Evolutionary conservation across 2,329 filamentous ascomycete genomes (phyloP).

Genomic region (Ascochyta koolunga): DNA sequence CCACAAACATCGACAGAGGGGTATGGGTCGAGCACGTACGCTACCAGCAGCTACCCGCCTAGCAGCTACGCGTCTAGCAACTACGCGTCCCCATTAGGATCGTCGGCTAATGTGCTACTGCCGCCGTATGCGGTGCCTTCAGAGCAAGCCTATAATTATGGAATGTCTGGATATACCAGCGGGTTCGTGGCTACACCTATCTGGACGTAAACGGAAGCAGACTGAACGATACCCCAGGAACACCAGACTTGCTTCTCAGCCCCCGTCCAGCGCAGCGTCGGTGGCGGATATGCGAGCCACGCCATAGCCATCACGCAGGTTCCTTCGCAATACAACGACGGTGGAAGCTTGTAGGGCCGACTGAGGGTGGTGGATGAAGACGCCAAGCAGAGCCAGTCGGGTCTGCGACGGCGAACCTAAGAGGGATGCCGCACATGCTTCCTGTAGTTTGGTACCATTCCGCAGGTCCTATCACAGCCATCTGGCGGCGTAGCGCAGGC

Average conservation of each 20-base stretch:
- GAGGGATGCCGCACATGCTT: constrained; percentile 5
- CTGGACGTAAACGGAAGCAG: constrained; percentile 49
- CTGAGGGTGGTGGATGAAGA: not conserved
- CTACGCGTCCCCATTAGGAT: constrained; percentile 47
- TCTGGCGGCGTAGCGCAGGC: constrained; percentile 2
- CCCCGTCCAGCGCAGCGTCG: constrained; percentile 27
- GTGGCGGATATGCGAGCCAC: constrained; percentile 25
- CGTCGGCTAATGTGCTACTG: constrained; percentile 40
- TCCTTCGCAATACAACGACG: constrained; percentile 29
- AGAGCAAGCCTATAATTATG: constrained; percentile 50
- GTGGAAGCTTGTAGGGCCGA: constrained; percentile 19
- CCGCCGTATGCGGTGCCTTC: constrained; percentile 45
- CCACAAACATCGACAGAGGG: constrained; percentile 42
- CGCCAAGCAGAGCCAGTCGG: not conserved
- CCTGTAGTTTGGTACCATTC: constrained; percentile 1
- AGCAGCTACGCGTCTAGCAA: constrained; percentile 28
- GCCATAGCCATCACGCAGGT: constrained; percentile 23
- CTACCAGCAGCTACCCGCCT: constrained; percentile 40
- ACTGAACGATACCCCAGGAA: constrained; percentile 53
- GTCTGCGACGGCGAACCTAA: not conserved
- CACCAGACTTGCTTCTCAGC: constrained; percentile 37
- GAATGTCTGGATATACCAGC: constrained; percentile 50
- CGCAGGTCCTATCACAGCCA: constrained; percentile 5
- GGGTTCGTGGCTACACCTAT: constrained; percentile 53
- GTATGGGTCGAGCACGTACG: constrained; percentile 38